Evolutionary conservation across 2,329 filamentous ascomycete genomes (phyloP), one percentile per base, ranked within the genome.

Genomic region (Scleromitrula shiraiana): DNA sequence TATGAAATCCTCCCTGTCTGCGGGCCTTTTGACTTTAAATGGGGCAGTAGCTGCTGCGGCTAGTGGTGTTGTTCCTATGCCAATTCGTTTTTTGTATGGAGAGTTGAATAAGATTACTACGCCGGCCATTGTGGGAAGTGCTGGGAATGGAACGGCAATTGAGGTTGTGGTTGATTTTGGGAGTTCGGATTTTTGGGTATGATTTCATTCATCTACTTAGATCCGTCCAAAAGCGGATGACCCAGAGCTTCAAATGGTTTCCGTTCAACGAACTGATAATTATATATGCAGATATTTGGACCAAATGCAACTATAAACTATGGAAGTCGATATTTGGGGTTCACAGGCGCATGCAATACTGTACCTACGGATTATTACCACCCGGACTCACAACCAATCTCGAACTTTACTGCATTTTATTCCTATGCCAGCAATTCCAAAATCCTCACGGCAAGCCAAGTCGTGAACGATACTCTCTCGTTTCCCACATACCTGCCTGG

Each of bases 161-260:
- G 43, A 46, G 26, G 43, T 46, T 0, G 43, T 46, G 33, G 43
- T 46, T 39, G 43, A 46, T 46, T 46, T 29, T 39, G 43, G 43
- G 19, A 46, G 43, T 39, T 15, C 19, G 33, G 35, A 39, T n/a
- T 46, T 46, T 39, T 46, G 43, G 43, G 43, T 46, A 46, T 17
- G 14, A 26, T 30, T 30, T 10, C 26, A 5, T 5, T 38, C 17
- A 8, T 17, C 2, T 26, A 8, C 24, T 17, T 29, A 6, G 19
- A 9, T 33, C 2, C 4, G 30, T 15, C 14, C 5, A 12, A n/a
- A n/a, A n/a, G n/a, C n/a, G n/a, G n/a, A n/a, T n/a, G n/a, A n/a
- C n/a, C n/a, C n/a, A n/a, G n/a, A n/a, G n/a, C n/a, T n/a, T n/a
- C n/a, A n/a, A n/a, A n/a, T n/a, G n/a, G n/a, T n/a, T n/a, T n/a